Evolutionary conservation across 1,139 yeast species (phyloP).

Genomic region (Lizanozyma gosingica): DNA sequence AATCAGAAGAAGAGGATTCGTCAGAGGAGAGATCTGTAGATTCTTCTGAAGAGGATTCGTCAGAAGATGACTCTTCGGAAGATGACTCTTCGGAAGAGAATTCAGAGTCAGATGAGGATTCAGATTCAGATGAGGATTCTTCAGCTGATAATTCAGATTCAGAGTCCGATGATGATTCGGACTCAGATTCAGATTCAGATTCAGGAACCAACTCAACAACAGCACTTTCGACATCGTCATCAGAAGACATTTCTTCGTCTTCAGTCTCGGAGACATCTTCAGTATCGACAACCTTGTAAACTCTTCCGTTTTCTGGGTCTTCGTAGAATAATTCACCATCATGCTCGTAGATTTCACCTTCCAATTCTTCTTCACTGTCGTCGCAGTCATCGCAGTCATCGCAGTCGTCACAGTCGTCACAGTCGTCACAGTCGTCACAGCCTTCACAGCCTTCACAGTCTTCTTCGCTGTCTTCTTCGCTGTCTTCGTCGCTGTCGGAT

Average conservation of each 20-base stretch:
- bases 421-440: constrained; percentile 7
- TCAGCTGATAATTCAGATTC: constrained; percentile 1
- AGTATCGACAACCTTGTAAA: not conserved
- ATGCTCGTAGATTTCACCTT: constrained; percentile 2
- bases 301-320: not conserved
- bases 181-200: constrained; percentile 6
- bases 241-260: not conserved
- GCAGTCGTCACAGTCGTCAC: constrained; percentile 1
- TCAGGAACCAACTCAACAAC: not conserved
- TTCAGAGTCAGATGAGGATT: constrained; percentile 7
- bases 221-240: not conserved
- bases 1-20: constrained; percentile 6
- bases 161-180: constrained; percentile 3
- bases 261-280: not conserved
- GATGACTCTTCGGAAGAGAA: constrained; percentile 8
- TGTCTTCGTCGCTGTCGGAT: constrained; percentile 1
- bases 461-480: constrained; percentile 1
- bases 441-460: constrained; percentile 3
- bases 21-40: constrained; percentile 6
- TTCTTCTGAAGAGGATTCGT: not conserved
- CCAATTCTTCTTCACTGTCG: constrained; percentile 11
- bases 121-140: constrained; percentile 6
- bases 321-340: not conserved
- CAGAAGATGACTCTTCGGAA: not conserved
- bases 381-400: constrained; percentile 2